phyloP scores from a whole-genome alignment of 2,329 filamentous ascomycete species.

The Chlorencoelia australis region DNA sequence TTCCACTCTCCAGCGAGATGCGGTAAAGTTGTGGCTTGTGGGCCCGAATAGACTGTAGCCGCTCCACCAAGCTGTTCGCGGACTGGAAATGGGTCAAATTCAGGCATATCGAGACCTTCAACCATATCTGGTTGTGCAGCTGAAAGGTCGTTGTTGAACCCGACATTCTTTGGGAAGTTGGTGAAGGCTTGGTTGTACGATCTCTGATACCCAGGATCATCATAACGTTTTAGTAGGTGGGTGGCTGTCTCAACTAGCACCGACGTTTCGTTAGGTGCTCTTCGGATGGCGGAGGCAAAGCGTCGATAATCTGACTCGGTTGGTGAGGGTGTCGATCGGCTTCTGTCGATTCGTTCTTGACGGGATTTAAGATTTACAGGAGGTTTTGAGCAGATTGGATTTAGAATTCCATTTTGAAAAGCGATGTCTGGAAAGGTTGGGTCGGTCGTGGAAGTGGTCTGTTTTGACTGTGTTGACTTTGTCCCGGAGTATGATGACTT shows the following conservation, averaged over 20 bases:
- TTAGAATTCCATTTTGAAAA: conserved; percentile 6
- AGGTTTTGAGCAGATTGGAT: conserved; percentile 1
- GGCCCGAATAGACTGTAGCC: background rate
- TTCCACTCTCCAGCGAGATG: conserved; percentile 16
- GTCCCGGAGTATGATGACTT: background rate
- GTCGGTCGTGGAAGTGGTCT: conserved; percentile 4
- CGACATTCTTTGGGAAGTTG: conserved; percentile 17
- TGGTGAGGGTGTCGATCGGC: conserved; percentile 4
- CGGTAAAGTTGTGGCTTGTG: conserved; percentile 6
- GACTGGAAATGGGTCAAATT: conserved; percentile 12
- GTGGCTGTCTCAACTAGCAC: conserved; percentile 8
- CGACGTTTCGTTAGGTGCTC: conserved; percentile 6
- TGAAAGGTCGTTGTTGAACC: conserved; percentile 24
- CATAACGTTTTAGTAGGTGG: conserved; percentile 8
- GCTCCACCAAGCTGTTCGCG: conserved; percentile 8
- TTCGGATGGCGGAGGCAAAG: conserved; percentile 4
- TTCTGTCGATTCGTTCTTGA: conserved; percentile 3
- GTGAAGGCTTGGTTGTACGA: conserved; percentile 16
- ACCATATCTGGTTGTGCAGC: conserved; percentile 24
- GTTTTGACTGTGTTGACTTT: conserved; percentile 1
- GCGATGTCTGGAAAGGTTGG: conserved; percentile 1
- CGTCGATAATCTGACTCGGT: conserved; percentile 8
- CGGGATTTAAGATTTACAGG: conserved; percentile 5
- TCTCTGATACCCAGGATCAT: conserved; percentile 7
- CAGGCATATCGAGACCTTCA: conserved; percentile 17